Conservation (phyloP, 2,329 filamentous ascomycete genomes). For the Aspergillus ochraceus region DNA sequence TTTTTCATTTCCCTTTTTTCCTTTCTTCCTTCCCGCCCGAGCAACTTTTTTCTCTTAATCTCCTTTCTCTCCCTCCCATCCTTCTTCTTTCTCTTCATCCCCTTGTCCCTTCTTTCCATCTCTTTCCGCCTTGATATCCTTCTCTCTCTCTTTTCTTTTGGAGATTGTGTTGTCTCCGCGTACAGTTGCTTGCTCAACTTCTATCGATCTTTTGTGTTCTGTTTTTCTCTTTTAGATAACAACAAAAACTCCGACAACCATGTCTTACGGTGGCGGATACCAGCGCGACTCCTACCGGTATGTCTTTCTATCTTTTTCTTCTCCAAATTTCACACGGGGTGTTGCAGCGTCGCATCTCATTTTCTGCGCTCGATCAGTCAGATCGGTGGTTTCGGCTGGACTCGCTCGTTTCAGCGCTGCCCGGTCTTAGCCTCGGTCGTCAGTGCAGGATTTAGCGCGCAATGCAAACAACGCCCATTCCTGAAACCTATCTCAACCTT, state of each 20-base stretch:
- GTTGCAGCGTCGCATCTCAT: constrained; percentile 2
- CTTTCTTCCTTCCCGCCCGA: constrained; percentile 28
- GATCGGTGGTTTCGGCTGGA: neutral
- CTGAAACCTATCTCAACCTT: neutral
- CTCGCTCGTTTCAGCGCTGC: neutral
- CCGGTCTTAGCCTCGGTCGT: neutral
- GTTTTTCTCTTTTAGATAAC: constrained; percentile 13
- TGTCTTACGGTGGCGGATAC: constrained; percentile 70
- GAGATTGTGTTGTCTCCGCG: constrained; percentile 3
- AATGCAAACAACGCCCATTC: neutral
- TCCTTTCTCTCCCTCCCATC: constrained; percentile 15
- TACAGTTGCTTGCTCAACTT: constrained; percentile 11
- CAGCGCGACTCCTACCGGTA: constrained; percentile 57
- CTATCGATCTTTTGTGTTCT: neutral
- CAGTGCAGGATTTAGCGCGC: neutral
- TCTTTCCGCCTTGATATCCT: neutral
- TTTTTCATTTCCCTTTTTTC: constrained; percentile 21
- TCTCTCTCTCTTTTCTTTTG: constrained; percentile 2
- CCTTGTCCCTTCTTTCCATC: constrained; percentile 19
- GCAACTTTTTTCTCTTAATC: constrained; percentile 15
- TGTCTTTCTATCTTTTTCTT: constrained; percentile 11
- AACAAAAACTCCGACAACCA: constrained; percentile 40
- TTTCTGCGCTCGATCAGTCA: neutral
- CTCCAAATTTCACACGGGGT: neutral
- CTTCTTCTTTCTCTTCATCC: constrained; percentile 19